Base-by-base conservation (phyloP, 371 early-diverging fungal genomes). In the Edhazardia aedis region DNA sequence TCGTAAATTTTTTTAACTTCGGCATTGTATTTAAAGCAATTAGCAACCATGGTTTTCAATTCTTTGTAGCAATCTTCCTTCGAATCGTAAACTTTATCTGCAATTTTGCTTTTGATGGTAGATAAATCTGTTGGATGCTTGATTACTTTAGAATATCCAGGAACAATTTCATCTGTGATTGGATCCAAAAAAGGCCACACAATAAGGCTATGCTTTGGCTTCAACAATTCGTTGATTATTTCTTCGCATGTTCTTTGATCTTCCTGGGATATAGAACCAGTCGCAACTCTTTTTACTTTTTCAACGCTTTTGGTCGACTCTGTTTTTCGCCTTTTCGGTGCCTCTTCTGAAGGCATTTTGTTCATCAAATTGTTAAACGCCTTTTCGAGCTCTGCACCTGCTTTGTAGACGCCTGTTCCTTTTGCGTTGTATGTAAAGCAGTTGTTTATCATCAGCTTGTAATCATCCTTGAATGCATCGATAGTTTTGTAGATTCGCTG, bases 151-250 rank as follows among this genome's bases (percentile, higher is more conserved):
- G 88, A 88, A 68, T 95, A 98, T 64, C 92, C 92, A 3, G 86
- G 80, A 0, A 98, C 94, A 21, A 64, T 62, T 24, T 57, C 46
- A 0, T 79, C 75, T 53, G 84, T 80, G 4, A 98, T 95, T 4
- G 96, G 92, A 47, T 88, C 81, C 36, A 80, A 72, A 70, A 98
- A 98, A 19, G 99, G 93, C 95, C 95, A 94, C 2, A 91, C 78
- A 40, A 77, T 75, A 4, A 79, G 72, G 64, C 87, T 78, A 7
- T 75, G 78, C 62, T 79, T 74, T 54, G 85, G 73, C 56, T 83
- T 83, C 1, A 40, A 21, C 29, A 72, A 25, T 25, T 72, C 70
- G 19, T 29, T 42, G 18, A 69, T 23, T 14, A 64, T 40, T 1
- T 64, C 61, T 27, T 36, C 23, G 47, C 67, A 65, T 21, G 55